Percentiles rank a stretch among this genome's conserved stretches.
These are phyloP conservation scores for Fomitopsis pulvina DNA, from an alignment of 768 basidiomycete genomes.

Conservation along the genomic window DNA sequence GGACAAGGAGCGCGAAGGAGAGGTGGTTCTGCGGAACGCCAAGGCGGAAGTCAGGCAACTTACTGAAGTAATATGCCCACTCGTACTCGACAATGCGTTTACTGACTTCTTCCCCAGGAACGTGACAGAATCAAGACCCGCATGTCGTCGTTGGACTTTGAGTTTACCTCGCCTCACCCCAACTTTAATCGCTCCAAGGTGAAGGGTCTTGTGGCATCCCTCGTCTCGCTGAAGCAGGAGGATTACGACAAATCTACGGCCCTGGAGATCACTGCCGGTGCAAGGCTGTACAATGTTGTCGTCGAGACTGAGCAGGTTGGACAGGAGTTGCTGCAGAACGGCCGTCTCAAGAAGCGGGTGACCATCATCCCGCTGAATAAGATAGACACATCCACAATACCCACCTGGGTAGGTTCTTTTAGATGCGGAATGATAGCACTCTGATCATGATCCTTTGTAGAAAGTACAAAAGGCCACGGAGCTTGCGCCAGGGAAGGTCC, in stretches of 20 bases:
- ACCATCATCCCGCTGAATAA: constrained; percentile 94
- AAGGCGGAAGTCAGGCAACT: constrained; percentile 48
- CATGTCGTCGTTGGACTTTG: constrained; percentile 72
- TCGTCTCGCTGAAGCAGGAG: constrained; percentile 66
- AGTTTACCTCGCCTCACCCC: constrained; percentile 69
- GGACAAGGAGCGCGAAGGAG: constrained; percentile 59
- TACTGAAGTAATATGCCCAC: constrained; percentile 44
- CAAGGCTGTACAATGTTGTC: constrained; percentile 87
- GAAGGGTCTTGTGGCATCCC: constrained; percentile 86
- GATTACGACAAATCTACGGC: constrained; percentile 83
- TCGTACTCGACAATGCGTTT: not conserved
- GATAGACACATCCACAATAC: constrained; percentile 59
- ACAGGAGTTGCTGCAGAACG: constrained; percentile 74
- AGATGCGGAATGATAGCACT: not conserved
- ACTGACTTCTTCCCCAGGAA: constrained; percentile 34
- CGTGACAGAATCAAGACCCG: constrained; percentile 62
- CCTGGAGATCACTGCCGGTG: constrained; percentile 87
- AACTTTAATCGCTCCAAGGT: constrained; percentile 82
- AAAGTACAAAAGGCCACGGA: constrained; percentile 69
- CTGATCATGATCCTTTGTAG: constrained; percentile 30
- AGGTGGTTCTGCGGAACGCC: constrained; percentile 44
- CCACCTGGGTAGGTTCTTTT: constrained; percentile 36
- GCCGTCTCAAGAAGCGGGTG: constrained; percentile 76
- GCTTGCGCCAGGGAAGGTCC: constrained; percentile 74
- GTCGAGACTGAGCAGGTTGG: constrained; percentile 89